phyloP scores from a whole-genome alignment of 768 basidiomycete genomes.

The Kondoa subrosea region DNA sequence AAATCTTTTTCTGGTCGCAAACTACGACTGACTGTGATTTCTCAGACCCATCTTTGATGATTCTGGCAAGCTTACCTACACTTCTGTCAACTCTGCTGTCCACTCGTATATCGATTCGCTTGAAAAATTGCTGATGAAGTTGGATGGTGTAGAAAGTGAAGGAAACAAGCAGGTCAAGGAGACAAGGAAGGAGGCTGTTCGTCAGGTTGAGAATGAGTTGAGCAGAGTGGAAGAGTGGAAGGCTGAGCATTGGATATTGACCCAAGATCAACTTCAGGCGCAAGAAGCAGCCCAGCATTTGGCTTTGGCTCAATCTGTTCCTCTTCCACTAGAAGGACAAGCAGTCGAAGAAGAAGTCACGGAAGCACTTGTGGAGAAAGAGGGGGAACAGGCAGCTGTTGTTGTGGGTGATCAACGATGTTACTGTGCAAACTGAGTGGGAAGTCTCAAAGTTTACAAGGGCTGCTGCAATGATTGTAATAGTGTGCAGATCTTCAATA shows the following conservation, averaged over 20 bases:
- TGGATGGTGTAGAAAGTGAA: constrained; percentile 53
- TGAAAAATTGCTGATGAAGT: constrained; percentile 45
- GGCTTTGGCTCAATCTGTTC: not conserved
- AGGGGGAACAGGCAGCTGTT: too few species aligned
- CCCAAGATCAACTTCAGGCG: not conserved
- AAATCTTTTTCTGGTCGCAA: not conserved
- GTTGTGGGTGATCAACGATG: too few species aligned
- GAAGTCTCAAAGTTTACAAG: too few species aligned
- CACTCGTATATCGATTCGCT: constrained; percentile 50
- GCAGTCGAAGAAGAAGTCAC: too few species aligned
- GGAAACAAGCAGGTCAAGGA: constrained; percentile 44
- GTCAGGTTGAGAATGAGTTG: constrained; percentile 47
- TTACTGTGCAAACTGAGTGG: too few species aligned
- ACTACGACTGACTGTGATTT: not conserved
- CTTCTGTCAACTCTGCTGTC: constrained; percentile 44
- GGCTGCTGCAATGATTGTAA: too few species aligned
- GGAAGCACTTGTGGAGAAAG: too few species aligned
- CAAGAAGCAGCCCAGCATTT: not conserved
- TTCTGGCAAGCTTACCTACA: constrained; percentile 42
- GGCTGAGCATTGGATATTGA: not conserved
- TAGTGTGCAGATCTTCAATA: too few species aligned
- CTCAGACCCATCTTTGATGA: constrained; percentile 13
- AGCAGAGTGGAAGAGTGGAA: constrained; percentile 38
- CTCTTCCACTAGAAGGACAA: too few species aligned
- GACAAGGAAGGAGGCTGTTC: constrained; percentile 41